Evolutionary conservation across 2,329 filamentous ascomycete genomes (phyloP), one percentile per base, ranked within the genome.

Genomic region (Rhexocercosporidium sp.): DNA sequence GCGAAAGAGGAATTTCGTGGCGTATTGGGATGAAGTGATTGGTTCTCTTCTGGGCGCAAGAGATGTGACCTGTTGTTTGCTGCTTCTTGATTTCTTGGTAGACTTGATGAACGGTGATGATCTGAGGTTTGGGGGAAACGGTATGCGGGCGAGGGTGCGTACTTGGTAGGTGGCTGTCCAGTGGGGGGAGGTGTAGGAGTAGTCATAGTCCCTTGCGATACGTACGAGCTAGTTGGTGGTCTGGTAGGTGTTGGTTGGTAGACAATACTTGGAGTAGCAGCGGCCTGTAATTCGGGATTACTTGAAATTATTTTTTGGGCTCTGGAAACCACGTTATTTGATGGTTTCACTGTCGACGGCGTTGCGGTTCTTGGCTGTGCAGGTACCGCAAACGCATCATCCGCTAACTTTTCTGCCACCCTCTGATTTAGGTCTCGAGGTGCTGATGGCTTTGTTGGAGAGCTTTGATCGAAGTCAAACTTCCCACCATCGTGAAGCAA

Each of bases 171-270:
- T 60, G 69, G 67, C 59, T 72, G 59, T 51, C 60, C 67, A 61
- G 63, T 62, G 44, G 77, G 76, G 12, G 82, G 78, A 3, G 82
- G 81, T 12, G 84, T 82, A 1, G 88, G 86, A 12, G 82, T 85
- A 3, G 94, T 97, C 89, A 96, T 95, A 0, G 93, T 96, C 14
- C 93, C 94, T 65, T 88, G 90, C 11, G 89, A 92, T 9, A 90
- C 85, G 84, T 77, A 77, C 8, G 70, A 69, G 14, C 59, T 70
- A 22, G 90, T 85, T 51, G 75, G 65, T 57, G 86, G 80, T 59
- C 74, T 71, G 57, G 70, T 73, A 22, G 75, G 75, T 16, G 74
- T 75, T 60, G 76, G 75, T 53, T 76, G 72, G 56, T 77, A 73
- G 4, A 76, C 73, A 27, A 73, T 53, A 57, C 49, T 64, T 37